These are phyloP conservation scores for Panellus pusillus DNA, from an alignment of 768 basidiomycete genomes.

Conservation along the genomic window DNA sequence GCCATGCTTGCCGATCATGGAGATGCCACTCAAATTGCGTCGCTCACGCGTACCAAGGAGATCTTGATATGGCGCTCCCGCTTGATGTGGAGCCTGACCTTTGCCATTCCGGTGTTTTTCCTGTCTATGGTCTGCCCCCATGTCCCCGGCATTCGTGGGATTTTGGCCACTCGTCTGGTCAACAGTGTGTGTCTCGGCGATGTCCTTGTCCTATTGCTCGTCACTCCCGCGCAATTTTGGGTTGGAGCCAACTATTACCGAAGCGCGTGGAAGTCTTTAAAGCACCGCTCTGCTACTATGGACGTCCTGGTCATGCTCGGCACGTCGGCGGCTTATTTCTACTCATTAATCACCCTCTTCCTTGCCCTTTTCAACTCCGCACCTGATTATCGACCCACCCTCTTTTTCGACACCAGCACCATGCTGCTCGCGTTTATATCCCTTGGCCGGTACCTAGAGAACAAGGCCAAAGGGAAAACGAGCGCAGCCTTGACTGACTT, in stretches of 20 bases:
- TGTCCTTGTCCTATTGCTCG: conserved; percentile 69
- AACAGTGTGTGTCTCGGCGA: conserved; percentile 82
- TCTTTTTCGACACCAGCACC: conserved; percentile 98
- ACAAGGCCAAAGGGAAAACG: conserved; percentile 95
- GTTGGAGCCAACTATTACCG: conserved; percentile 85
- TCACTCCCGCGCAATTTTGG: conserved; percentile 93
- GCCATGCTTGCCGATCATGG: conserved; percentile 80
- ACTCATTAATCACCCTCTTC: conserved; percentile 75
- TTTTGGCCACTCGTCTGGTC: conserved; percentile 53
- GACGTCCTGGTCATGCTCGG: conserved; percentile 96
- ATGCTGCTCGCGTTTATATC: conserved; percentile 99
- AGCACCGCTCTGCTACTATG: conserved; percentile 92
- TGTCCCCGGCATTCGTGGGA: conserved; percentile 55
- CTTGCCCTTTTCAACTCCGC: conserved; percentile 63
- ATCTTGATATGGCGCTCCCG: conserved; percentile 86
- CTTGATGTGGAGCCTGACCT: conserved; percentile 69
- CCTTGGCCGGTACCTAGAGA: conserved; percentile 93
- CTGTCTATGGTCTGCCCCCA: conserved; percentile 81
- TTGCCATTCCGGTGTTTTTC: conserved; percentile 94
- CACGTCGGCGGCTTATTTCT: conserved; percentile 91
- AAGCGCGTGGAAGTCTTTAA: conserved; percentile 88
- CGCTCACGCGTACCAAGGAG: conserved; percentile 87
- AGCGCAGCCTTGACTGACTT: conserved; percentile 95
- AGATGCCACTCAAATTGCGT: conserved; percentile 81
- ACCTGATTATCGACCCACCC: conserved; percentile 72